Evolutionary conservation across 1,139 yeast species (phyloP), one percentile per base, ranked within the genome.

Genomic region (Blastobotrys buckinghamii): DNA sequence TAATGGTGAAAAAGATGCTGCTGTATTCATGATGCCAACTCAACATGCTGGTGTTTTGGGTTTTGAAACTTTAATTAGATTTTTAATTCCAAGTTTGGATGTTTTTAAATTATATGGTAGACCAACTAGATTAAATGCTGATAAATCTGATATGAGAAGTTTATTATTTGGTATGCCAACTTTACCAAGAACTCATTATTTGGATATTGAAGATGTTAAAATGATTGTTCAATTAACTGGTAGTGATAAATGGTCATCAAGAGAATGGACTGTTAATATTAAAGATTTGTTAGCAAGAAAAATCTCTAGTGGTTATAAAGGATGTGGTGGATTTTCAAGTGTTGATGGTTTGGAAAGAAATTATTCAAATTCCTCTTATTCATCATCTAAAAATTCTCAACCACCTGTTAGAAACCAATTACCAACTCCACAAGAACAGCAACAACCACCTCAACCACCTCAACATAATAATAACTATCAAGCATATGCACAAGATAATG

Each of bases 21-120:
- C 89, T n/a, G 80, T 92, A 34, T 90, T 90, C 63, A 70, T 92
- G 55, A 90, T 92, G 97, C 97, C 97, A 5, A 97, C 92, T 63
- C 84, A 78, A 60, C 97, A 89, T 65, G 83, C 90, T 35, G 82
- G 96, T 12, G 96, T 92, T 37, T 94, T 94, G 0, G 97, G 97
- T 6, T 90, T 83, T 66, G 97, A 92, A 66, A 90, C 97, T 1
- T 75, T 90, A 59, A 90, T 92, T 52, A 74, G 97, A 55, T 89
- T 88, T 62, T 70, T 92, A 59, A 75, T 92, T 6, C 97, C 97
- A 0, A 71, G 87, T 22, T 73, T 88, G 69, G 96, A 92, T 63
- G 78, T 95, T 0, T 92, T 89, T 69, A 82, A 82, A 39, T 74
- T 92, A 41, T 92, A 92, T 61, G 98, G 98, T 33, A 78, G 98